Evolutionary conservation across 179 eudicot genomes (phyloP).

Genomic region (Spergularia azorica): DNA sequence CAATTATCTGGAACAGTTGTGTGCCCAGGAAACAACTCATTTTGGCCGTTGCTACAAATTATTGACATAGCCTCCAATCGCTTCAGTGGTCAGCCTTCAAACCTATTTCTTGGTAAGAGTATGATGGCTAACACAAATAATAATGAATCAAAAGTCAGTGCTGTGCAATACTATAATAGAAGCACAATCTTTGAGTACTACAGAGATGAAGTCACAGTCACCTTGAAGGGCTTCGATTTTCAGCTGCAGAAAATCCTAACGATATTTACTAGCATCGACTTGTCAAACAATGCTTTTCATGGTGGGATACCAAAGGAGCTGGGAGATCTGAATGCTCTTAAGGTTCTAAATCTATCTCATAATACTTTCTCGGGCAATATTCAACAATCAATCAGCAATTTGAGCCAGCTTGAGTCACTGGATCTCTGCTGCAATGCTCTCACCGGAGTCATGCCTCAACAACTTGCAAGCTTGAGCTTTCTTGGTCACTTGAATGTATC

Average conservation of each 20-base stretch:
- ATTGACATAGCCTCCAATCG: conserved; percentile 50
- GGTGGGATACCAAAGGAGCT: conserved; percentile 43
- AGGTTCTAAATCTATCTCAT: conserved; percentile 44
- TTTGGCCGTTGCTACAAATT: conserved; percentile 43
- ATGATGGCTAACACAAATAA: conserved; percentile 30
- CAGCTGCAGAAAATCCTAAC: conserved; percentile 45
- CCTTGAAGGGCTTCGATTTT: conserved; percentile 39
- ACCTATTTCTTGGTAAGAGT: conserved; percentile 23
- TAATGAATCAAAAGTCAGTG: not conserved
- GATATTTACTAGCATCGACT: conserved; percentile 46
- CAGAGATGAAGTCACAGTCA: conserved; percentile 43
- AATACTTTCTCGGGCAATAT: conserved; percentile 39
- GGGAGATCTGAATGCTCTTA: conserved; percentile 38
- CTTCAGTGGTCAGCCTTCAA: conserved; percentile 34
- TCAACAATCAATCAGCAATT: conserved; percentile 42
- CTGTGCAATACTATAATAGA: not conserved
- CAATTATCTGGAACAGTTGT: conserved; percentile 25
- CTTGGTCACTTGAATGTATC: conserved; percentile 26
- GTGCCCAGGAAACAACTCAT: not conserved
- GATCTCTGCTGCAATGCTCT: conserved; percentile 36
- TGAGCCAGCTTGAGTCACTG: conserved; percentile 41
- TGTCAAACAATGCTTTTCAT: conserved; percentile 43
- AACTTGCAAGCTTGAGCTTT: conserved; percentile 32
- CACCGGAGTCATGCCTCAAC: conserved; percentile 40
- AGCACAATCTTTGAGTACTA: conserved; percentile 18